Percentiles rank a stretch among this genome's conserved stretches.
phyloP scores from a whole-genome alignment of 306 rosid species.

The Castanea sativa region DNA sequence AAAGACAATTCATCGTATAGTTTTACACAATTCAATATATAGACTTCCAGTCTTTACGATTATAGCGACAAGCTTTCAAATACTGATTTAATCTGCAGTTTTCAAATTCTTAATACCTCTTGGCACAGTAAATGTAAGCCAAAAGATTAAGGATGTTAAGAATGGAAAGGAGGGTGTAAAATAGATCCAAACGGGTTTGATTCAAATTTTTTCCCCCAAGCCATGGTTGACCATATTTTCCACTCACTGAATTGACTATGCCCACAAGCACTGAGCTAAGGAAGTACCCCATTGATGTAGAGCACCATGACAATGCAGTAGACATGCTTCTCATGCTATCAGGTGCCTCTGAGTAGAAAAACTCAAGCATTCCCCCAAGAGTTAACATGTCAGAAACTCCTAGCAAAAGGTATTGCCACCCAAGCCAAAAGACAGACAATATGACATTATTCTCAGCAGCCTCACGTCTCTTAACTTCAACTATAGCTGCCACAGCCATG shows the following conservation, averaged over 20 bases:
- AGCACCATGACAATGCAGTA: conserved; percentile 39
- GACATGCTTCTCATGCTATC: conserved; percentile 40
- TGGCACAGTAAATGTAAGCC: conserved; percentile 38
- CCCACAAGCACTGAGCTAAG: conserved; percentile 33
- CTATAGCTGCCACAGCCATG: conserved; percentile 31
- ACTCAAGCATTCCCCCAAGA: conserved; percentile 44
- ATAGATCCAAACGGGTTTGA: conserved; percentile 38
- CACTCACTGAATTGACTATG: conserved; percentile 27
- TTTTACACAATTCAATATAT: no score
- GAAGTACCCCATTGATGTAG: conserved; percentile 37
- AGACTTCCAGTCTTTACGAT: no score
- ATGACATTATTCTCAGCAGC: conserved; percentile 11
- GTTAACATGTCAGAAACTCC: conserved; percentile 37
- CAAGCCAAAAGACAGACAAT: conserved; percentile 38
- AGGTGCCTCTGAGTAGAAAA: conserved; percentile 44
- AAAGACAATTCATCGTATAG: no score
- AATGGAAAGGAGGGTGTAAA: conserved; percentile 32
- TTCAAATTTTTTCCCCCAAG: conserved; percentile 38
- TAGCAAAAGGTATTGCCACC: conserved; percentile 23
- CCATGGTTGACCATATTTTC: conserved; percentile 28
- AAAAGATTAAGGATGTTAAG: conserved; percentile 30
- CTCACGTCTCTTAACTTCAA: conserved; percentile 33
- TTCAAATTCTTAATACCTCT: conserved; percentile 12
- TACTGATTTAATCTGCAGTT: not conserved
- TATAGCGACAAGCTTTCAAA: not conserved